Conservation (phyloP, 2,329 filamentous ascomycete genomes). For the Cercospora sp. region DNA sequence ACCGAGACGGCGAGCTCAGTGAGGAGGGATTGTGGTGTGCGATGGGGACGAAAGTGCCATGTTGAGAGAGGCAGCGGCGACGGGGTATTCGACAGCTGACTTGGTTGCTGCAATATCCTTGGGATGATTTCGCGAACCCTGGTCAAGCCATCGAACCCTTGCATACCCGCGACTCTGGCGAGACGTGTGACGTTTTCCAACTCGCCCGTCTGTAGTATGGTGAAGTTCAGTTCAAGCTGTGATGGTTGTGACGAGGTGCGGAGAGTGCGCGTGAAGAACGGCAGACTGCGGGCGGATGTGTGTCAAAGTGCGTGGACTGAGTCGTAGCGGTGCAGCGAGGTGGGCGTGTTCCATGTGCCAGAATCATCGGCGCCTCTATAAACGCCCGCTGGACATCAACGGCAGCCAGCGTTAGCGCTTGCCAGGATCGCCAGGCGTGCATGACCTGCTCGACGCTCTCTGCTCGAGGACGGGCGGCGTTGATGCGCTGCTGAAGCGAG, state of each 20-base stretch:
- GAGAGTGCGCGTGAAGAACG: not conserved
- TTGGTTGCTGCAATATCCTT: not conserved
- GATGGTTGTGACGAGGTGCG: not conserved
- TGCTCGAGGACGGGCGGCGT: not conserved
- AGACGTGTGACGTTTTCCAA: not conserved
- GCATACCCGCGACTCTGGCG: not conserved
- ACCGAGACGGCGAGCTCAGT: not conserved
- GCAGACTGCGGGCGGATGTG: not conserved
- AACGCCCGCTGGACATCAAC: not conserved
- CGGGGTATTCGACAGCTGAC: not conserved
- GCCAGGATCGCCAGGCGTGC: not conserved
- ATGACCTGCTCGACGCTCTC: not conserved
- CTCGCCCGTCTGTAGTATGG: not conserved
- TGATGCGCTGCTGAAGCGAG: not conserved
- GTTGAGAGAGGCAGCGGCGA: not conserved
- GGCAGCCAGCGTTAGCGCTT: not conserved
- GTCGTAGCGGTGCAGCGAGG: not conserved
- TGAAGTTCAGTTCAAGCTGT: not conserved
- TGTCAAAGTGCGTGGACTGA: not conserved
- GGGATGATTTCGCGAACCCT: slow-evolving; percentile 5
- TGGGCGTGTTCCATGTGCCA: not conserved
- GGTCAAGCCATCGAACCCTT: not conserved
- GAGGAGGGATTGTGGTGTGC: not conserved
- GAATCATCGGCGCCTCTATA: not conserved
- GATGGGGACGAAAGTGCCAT: not conserved